Percentiles rank a stretch among this genome's conserved stretches.
These are phyloP conservation scores for Danielozyma ontarioensis DNA, from an alignment of 805 yeast genomes.

Conservation along the genomic window DNA sequence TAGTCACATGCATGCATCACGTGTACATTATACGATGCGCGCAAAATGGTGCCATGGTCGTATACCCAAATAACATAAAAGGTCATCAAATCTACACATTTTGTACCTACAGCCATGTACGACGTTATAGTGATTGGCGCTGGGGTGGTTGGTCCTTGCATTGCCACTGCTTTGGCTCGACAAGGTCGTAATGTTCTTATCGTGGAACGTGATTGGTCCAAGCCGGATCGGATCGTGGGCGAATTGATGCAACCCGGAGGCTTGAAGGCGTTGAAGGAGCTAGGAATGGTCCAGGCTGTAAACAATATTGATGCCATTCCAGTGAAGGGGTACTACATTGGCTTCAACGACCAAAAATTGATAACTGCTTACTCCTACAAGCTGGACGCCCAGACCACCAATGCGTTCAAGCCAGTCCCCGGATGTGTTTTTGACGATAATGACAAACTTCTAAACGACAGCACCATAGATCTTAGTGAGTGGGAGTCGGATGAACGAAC, in stretches of 20 bases:
- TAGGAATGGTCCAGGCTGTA: constrained; percentile 77
- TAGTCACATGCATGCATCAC: too few species aligned
- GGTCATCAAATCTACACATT: not conserved
- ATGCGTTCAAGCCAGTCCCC: constrained; percentile 44
- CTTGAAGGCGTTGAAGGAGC: constrained; percentile 69
- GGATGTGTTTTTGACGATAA: constrained; percentile 54
- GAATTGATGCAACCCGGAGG: constrained; percentile 98
- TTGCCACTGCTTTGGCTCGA: constrained; percentile 85
- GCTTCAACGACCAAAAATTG: constrained; percentile 55
- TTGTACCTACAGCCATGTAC: too few species aligned
- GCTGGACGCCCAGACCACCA: constrained; percentile 34
- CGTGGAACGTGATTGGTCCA: constrained; percentile 83
- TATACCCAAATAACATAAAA: not conserved
- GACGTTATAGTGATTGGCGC: constrained; percentile 96
- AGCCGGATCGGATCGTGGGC: constrained; percentile 96
- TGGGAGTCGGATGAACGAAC: constrained; percentile 58
- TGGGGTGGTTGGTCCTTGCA: constrained; percentile 94
- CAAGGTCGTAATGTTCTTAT: constrained; percentile 81
- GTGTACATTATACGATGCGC: not conserved
- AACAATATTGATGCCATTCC: constrained; percentile 73
- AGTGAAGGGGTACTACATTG: constrained; percentile 76
- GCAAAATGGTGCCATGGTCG: not conserved
- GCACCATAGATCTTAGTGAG: constrained; percentile 42
- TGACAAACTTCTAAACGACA: constrained; percentile 46
- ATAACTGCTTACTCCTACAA: constrained; percentile 70